These are phyloP conservation scores for Prillingera fragicola DNA, from an alignment of 1,284 basidiomycete genomes.

Conservation along the genomic window DNA sequence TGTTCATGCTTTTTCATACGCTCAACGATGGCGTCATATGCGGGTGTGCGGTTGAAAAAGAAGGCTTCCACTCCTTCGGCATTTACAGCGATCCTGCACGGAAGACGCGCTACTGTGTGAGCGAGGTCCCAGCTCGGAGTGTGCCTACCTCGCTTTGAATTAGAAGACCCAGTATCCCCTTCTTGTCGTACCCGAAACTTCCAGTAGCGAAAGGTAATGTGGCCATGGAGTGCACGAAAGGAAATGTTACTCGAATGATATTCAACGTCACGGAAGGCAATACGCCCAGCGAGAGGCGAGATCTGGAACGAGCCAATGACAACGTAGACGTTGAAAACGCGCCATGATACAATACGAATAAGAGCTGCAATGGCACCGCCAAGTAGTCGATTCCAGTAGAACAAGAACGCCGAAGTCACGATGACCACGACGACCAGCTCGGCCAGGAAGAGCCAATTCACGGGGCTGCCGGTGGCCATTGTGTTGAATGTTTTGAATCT, in stretches of 20 bases:
- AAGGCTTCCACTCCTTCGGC: constrained; percentile 84
- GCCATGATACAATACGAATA: constrained; percentile 45
- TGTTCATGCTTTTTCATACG: constrained; percentile 58
- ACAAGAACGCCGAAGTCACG: constrained; percentile 64
- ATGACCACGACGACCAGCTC: constrained; percentile 66
- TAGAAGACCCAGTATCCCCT: constrained; percentile 36
- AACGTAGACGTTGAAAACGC: constrained; percentile 41
- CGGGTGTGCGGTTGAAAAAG: constrained; percentile 78
- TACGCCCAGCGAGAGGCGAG: constrained; percentile 76
- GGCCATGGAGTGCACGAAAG: constrained; percentile 70
- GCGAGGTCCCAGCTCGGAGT: neutral
- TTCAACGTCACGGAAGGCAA: constrained; percentile 74
- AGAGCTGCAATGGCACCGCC: constrained; percentile 56
- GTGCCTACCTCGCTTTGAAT: constrained; percentile 27
- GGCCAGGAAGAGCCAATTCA: constrained; percentile 57
- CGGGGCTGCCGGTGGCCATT: constrained; percentile 13
- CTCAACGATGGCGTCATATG: constrained; percentile 76
- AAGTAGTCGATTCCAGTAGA: constrained; percentile 82
- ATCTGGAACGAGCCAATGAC: constrained; percentile 70
- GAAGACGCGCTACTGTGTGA: constrained; percentile 47
- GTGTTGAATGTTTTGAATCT: no score
- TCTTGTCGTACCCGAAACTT: constrained; percentile 61
- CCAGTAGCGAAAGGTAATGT: constrained; percentile 90
- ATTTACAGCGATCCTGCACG: constrained; percentile 71
- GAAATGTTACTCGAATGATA: constrained; percentile 89